These are phyloP conservation scores for Blastocystis sp. DNA, from an alignment of 352 stramenopile species.

Conservation along the genomic window DNA sequence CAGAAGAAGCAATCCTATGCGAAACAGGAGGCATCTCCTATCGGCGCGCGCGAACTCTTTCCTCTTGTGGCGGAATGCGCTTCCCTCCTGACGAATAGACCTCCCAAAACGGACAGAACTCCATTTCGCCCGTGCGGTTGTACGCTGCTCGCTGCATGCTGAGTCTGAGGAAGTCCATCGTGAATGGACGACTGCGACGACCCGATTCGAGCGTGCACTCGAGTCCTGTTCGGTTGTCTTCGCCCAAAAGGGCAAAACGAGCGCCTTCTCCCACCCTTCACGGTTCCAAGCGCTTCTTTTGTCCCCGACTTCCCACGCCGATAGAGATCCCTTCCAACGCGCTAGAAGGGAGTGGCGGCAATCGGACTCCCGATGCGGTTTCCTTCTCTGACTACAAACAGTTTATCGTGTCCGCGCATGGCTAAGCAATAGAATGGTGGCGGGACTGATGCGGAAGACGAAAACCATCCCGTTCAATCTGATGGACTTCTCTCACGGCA, in stretches of 20 bases:
- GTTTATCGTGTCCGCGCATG: not conserved
- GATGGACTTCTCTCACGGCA: not conserved
- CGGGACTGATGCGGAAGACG: not conserved
- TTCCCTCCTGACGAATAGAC: not conserved
- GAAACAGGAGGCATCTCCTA: not conserved
- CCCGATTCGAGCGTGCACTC: not conserved
- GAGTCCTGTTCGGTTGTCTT: not conserved
- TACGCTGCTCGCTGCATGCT: slow-evolving; percentile 45
- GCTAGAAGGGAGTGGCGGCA: not conserved
- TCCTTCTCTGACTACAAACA: not conserved
- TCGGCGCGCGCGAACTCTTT: not conserved
- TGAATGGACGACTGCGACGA: not conserved
- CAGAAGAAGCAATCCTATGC: not conserved
- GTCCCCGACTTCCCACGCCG: not conserved
- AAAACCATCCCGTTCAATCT: not conserved
- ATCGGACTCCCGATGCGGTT: not conserved
- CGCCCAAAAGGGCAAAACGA: not conserved
- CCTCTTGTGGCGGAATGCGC: not conserved
- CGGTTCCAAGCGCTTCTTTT: not conserved
- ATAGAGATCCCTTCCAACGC: not conserved
- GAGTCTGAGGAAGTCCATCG: slow-evolving; percentile 1
- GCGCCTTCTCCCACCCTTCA: not conserved
- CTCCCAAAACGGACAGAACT: not conserved
- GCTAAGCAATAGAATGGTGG: not conserved
- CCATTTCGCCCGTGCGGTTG: not conserved